Base-by-base conservation (phyloP, 2,329 filamentous ascomycete species). In the Leptographium lundbergii region DNA sequence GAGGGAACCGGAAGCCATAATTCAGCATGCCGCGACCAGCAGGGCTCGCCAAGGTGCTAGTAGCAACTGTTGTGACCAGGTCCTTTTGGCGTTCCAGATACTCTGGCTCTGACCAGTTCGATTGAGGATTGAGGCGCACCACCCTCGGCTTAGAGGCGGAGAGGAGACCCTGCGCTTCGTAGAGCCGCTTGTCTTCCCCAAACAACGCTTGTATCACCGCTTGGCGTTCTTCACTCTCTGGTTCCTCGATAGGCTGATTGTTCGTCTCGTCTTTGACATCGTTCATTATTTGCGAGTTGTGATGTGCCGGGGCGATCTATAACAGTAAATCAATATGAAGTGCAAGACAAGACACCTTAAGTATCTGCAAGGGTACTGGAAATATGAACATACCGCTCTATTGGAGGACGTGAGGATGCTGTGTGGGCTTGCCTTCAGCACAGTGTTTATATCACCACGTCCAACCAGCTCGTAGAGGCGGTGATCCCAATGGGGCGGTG, bases 31-130 rank as follows among this genome's bases (percentile, higher is more conserved):
- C 91, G 62, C 91, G 85, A 1, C 95, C 95, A 6, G 89, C 81
- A 1, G 94, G 89, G 57, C 96, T 87, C 1, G 94, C 91, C 60
- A 97, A 78, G 17, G 92, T 97, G 60, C 94, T 85, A 53, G 88
- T 82, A 48, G 92, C 94, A 45, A 96, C 82, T 67, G 87, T 86
- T 61, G 94, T 88, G 60, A 94, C 91, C 36, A 96, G 78, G 62
- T 89, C 86, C 70, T 96, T 96, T 70, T 99, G 94, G 61, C 88
- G 89, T 69, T 99, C 94, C 11, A 99, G 77, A 59, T 95, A 84
- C 62, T 94, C 86, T 19, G 89, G 86, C 68, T 99, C 94, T 25
- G 86, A 82, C 87, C 89, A 94, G 48, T 84, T 82, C 1, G 87
- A 83, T 63, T 90, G 80, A 2, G 86, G 82, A 47, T 86, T 79